A percentile compares a stretch with the other conserved stretches of the same genome.
Conservation (phyloP, 1,284 basidiomycete species). For the Leucoagaricus sp. region DNA sequence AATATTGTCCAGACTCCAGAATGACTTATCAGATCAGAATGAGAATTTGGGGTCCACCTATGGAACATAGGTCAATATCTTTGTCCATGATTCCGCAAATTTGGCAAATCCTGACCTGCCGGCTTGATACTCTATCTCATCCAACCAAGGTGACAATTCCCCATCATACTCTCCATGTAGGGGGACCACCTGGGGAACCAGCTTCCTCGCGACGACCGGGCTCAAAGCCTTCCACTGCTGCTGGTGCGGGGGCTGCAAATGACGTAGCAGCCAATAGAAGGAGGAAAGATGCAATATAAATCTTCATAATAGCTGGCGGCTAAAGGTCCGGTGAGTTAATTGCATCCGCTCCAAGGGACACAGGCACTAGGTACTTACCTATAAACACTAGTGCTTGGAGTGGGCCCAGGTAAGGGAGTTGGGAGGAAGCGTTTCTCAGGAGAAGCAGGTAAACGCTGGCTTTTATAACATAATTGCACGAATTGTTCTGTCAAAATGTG, state of each 20-base stretch:
- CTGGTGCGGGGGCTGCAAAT: neutral
- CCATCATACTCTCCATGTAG: too few species aligned
- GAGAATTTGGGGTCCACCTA: too few species aligned
- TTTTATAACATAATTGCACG: constrained; percentile 9
- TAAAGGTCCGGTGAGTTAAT: neutral
- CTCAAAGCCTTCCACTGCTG: neutral
- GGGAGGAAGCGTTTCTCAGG: constrained; percentile 1
- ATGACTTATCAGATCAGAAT: too few species aligned
- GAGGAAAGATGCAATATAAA: constrained; percentile 2
- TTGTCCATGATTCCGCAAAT: too few species aligned
- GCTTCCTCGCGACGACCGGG: neutral
- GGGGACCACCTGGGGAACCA: neutral
- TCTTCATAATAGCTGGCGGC: constrained; percentile 5
- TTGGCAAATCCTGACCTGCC: too few species aligned
- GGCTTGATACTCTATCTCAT: too few species aligned
- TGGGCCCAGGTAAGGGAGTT: neutral
- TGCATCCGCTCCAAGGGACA: neutral
- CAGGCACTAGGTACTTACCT: constrained; percentile 7
- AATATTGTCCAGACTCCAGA: too few species aligned
- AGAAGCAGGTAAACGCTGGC: constrained; percentile 7
- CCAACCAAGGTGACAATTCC: too few species aligned
- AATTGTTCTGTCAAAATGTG: neutral
- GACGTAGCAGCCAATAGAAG: constrained; percentile 2
- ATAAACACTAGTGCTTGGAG: neutral
- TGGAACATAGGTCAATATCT: too few species aligned